Evolutionary conservation across 345 rosid genomes (phyloP), one percentile per base, ranked within the genome.

Genomic region (Aquilaria sinensis): DNA sequence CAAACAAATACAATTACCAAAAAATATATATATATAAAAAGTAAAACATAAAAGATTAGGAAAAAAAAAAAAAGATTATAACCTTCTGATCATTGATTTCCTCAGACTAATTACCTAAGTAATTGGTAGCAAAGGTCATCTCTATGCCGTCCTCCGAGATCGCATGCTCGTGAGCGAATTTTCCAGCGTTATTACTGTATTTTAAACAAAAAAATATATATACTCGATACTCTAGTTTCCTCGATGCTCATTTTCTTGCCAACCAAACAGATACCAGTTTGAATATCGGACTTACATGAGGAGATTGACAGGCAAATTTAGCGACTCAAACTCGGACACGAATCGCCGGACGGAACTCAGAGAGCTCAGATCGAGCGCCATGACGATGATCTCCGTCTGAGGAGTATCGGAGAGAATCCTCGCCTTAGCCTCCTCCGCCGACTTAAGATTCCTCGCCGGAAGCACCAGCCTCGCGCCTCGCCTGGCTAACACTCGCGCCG

Each of bases 91-190:
- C 5, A 5, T 37, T 37, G 43, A 29, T 23, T 52, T 29, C 2
- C 11, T 33, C 0, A 12, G 12, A 60, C 29, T 61, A 58, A 43
- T 72, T 79, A 94, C 99, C 97, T 1, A 91, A 81, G 65, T 91
- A 91, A 73, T 95, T 95, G 63, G 99, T 95, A 1, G 96, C 99
- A 64, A 95, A 91, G 50, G 96, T 88, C 96, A 95, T 89, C 88
- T 95, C 99, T 72, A 95, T 80, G 56, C 97, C 97, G 73, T 95
- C 97, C 74, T 91, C 97, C 8, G 97, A 84, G 59, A 91, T 75
- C 61, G 83, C 92, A 82, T 91, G 96, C 77, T 87, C 76, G 85
- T 84, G 87, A 8, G 97, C 85, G 62, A 91, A 86, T 69, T 75
- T 89, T 12, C 97, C 97, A 31, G 97, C 97, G 77, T 95, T 95